Evolutionary conservation across 345 rosid genomes (phyloP).

Genomic region (Limnanthes douglasii): DNA sequence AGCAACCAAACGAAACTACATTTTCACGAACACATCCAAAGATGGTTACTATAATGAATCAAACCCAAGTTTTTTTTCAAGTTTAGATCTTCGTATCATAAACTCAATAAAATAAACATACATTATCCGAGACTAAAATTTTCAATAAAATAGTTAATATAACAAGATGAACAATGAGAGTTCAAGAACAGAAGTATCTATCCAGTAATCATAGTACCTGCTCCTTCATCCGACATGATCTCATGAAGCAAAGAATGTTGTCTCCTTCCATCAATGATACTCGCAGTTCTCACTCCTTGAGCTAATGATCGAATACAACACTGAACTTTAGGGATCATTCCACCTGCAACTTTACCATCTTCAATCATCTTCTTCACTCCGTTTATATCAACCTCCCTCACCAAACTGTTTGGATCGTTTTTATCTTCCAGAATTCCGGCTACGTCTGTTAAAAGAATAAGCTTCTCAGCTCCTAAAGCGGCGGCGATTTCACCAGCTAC

Average conservation of each 20-base stretch:
- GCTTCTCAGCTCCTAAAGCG: constrained; percentile 80
- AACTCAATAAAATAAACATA: no score
- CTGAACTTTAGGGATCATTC: constrained; percentile 89
- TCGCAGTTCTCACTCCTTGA: constrained; percentile 83
- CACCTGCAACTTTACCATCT: constrained; percentile 68
- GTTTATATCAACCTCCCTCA: constrained; percentile 71
- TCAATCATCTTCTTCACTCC: constrained; percentile 73
- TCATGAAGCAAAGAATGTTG: constrained; percentile 77
- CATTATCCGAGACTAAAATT: no score
- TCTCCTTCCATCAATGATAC: constrained; percentile 82
- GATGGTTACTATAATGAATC: no score
- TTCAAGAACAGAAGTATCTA: no score
- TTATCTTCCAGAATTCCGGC: constrained; percentile 59
- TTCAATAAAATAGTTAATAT: no score
- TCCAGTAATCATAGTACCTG: constrained; percentile 93
- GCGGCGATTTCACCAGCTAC: constrained; percentile 96
- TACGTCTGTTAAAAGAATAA: constrained; percentile 78
- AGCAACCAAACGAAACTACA: no score
- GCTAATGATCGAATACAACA: constrained; percentile 77
- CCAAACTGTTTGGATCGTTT: constrained; percentile 53
- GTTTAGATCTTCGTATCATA: no score
- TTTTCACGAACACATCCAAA: no score
- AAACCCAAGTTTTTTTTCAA: no score
- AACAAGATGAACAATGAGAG: no score
- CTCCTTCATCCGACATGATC: constrained; percentile 82